phyloP scores from a whole-genome alignment of 2,329 filamentous ascomycete species.

The Calonectria leucothoes region DNA sequence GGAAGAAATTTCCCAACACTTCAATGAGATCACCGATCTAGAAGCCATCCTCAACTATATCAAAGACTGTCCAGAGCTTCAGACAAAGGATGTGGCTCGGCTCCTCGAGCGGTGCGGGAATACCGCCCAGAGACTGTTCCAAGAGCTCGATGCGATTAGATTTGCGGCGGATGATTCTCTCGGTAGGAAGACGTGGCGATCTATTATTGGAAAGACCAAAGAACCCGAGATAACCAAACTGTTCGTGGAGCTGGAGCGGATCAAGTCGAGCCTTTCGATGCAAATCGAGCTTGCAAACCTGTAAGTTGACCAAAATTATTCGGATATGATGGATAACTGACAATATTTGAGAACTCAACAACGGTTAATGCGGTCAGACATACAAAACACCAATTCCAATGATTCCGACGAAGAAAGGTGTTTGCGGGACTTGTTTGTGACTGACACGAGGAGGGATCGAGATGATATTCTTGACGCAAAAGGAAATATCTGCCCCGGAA shows the following conservation, averaged over 20 bases:
- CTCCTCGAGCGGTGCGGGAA: not conserved
- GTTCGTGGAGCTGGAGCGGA: not conserved
- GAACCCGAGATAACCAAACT: not conserved
- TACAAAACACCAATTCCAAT: not conserved
- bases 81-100: not conserved
- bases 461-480: conserved; percentile 18
- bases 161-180: not conserved
- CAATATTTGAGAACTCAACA: not conserved
- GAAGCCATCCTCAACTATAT: not conserved
- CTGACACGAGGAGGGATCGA: conserved; percentile 18
- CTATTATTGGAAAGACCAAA: not conserved
- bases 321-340: not conserved
- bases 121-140: not conserved
- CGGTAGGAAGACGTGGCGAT: not conserved
- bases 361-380: not conserved
- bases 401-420: not conserved
- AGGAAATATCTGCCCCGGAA: conserved; percentile 18
- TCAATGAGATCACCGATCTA: not conserved
- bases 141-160: not conserved
- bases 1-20: not conserved
- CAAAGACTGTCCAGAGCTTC: not conserved
- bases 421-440: conserved; percentile 13
- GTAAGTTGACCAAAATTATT: not conserved
- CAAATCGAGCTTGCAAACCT: not conserved
- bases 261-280: not conserved